Percentiles rank a stretch among this genome's conserved stretches.
phyloP scores from a whole-genome alignment of 2,329 filamentous ascomycete species.

The Penicillium crustosum region DNA sequence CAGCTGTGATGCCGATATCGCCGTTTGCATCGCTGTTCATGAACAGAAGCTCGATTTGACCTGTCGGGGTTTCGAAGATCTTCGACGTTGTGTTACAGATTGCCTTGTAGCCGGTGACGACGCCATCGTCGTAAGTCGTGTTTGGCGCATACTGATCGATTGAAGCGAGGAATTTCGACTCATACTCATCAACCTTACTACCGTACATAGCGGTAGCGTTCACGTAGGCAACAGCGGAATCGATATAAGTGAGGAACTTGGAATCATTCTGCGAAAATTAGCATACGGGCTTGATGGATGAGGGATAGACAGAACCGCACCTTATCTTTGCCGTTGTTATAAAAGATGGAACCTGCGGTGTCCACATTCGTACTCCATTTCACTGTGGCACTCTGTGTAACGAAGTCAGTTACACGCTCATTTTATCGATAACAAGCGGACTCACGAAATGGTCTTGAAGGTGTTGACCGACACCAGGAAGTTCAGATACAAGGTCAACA shows the following conservation, averaged over 20 bases:
- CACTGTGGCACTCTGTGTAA: slow-evolving; percentile 31
- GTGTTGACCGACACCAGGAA: slow-evolving; percentile 52
- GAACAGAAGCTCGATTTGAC: slow-evolving; percentile 30
- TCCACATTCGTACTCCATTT: slow-evolving; percentile 29
- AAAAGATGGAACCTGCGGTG: slow-evolving; percentile 34
- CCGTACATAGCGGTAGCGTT: slow-evolving; percentile 27
- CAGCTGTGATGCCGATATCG: slow-evolving; percentile 30
- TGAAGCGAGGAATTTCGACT: slow-evolving; percentile 17
- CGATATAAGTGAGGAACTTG: slow-evolving; percentile 31
- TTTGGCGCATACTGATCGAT: slow-evolving; percentile 23
- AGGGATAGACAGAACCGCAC: slow-evolving; percentile 17
- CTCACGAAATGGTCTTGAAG: slow-evolving; percentile 51
- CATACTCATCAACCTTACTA: slow-evolving; percentile 8
- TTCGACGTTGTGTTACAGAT: slow-evolving; percentile 29
- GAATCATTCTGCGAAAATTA: slow-evolving; percentile 23
- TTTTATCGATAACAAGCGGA: neutral
- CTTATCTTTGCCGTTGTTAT: slow-evolving; percentile 26
- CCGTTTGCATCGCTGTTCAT: slow-evolving; percentile 33
- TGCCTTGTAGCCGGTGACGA: slow-evolving; percentile 29
- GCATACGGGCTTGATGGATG: neutral
- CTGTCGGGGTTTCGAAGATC: slow-evolving; percentile 26
- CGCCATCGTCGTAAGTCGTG: slow-evolving; percentile 26
- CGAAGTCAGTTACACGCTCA: slow-evolving; percentile 4
- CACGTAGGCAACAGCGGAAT: slow-evolving; percentile 30
- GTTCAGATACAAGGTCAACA: slow-evolving; percentile 47